These are phyloP conservation scores for Leccinum longicurvipes DNA, from an alignment of 768 basidiomycete genomes.

Conservation along the genomic window DNA sequence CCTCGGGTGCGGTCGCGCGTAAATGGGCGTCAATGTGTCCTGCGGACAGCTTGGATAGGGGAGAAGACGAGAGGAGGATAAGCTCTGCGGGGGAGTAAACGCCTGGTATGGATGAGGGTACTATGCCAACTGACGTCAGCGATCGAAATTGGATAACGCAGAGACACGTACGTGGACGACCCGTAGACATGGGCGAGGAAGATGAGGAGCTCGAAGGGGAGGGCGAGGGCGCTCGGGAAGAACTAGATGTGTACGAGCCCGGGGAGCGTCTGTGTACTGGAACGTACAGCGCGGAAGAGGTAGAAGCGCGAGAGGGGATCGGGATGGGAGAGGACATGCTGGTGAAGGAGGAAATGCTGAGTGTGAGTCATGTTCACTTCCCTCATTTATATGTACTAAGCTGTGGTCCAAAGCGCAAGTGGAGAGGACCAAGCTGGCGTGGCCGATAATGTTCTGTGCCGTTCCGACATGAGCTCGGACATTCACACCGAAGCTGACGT, in stretches of 20 bases:
- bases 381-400: not conserved
- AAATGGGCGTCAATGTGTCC: conserved; percentile 5
- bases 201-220: conserved; percentile 9
- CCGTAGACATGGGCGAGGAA: not conserved
- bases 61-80: conserved; percentile 21
- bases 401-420: conserved; percentile 1
- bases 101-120: not conserved
- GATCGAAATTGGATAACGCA: not conserved
- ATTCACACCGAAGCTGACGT: not conserved
- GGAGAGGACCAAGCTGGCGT: not conserved
- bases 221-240: conserved; percentile 14
- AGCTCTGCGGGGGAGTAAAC: conserved; percentile 29
- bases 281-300: conserved; percentile 31
- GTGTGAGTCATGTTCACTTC: not conserved
- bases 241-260: conserved; percentile 16
- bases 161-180: conserved; percentile 1
- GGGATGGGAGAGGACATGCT: conserved; percentile 28
- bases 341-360: conserved; percentile 2
- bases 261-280: conserved; percentile 39
- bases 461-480: not conserved
- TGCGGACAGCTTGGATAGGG: conserved; percentile 13
- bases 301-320: conserved; percentile 7
- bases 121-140: not conserved
- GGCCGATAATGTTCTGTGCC: conserved; percentile 19
- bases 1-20: conserved; percentile 23